phyloP scores from a whole-genome alignment of 176 grass and related monocot species.

The Ensete glaucum region DNA sequence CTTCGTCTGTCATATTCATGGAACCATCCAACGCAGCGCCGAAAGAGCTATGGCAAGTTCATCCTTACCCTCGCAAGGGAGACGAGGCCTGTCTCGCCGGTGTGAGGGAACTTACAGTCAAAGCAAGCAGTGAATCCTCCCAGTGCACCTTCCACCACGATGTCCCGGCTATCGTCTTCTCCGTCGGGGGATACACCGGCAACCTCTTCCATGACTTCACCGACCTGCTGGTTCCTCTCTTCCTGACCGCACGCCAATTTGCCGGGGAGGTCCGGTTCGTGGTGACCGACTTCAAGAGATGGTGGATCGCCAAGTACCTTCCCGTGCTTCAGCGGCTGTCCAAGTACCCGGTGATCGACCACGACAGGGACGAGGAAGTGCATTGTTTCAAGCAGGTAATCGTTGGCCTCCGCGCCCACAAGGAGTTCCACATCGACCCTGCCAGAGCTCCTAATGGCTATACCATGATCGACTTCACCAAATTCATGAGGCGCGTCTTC shows the following conservation, averaged over 20 bases:
- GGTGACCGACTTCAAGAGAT: slow-evolving; percentile 32
- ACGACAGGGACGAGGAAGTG: slow-evolving; percentile 30
- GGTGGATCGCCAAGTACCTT: slow-evolving; percentile 83
- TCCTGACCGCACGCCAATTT: slow-evolving; percentile 25
- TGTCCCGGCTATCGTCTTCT: slow-evolving; percentile 47
- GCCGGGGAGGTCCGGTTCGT: slow-evolving; percentile 63
- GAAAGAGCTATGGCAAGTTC: slow-evolving; percentile 31
- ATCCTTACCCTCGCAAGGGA: slow-evolving; percentile 81
- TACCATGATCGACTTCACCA: slow-evolving; percentile 59
- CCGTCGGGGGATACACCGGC: slow-evolving; percentile 75
- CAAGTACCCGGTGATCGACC: slow-evolving; percentile 31
- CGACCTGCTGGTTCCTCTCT: slow-evolving; percentile 62
- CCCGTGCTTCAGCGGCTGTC: slow-evolving; percentile 50
- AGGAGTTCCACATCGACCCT: slow-evolving; percentile 58
- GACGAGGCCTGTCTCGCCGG: slow-evolving; percentile 38
- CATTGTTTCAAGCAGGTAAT: slow-evolving; percentile 52
- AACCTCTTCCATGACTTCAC: slow-evolving; percentile 99
- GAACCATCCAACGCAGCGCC: slow-evolving; percentile 5
- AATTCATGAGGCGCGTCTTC: slow-evolving; percentile 52
- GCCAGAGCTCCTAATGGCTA: slow-evolving; percentile 31
- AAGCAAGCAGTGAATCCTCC: slow-evolving; percentile 18
- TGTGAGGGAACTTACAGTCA: slow-evolving; percentile 40
- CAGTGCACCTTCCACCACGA: slow-evolving; percentile 29
- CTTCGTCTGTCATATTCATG: slow-evolving; percentile 33
- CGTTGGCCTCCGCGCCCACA: slow-evolving; percentile 57